Evolutionary conservation across 352 stramenopile genomes (phyloP).

Genomic region (Phytophthora ohioensis): DNA sequence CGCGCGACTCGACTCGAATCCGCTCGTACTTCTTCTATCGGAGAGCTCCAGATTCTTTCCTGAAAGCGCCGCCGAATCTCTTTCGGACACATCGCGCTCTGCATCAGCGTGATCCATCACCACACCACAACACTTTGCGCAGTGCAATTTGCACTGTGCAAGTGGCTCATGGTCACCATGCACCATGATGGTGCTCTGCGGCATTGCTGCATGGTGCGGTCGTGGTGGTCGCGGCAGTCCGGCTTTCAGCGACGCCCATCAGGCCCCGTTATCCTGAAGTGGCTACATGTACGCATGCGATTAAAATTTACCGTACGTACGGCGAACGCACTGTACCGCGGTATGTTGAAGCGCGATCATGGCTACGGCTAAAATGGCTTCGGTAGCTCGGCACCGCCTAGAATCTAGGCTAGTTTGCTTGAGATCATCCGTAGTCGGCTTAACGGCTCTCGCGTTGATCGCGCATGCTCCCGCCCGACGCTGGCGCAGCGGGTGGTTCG

Average conservation of each 20-base stretch:
- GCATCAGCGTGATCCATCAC: too few species aligned
- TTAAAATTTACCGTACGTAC: slow-evolving; percentile 18
- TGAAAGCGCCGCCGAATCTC: slow-evolving; percentile 16
- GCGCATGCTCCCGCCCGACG: too few species aligned
- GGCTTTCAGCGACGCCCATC: slow-evolving; percentile 21
- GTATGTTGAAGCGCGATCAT: slow-evolving; percentile 22
- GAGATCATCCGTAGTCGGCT: too few species aligned
- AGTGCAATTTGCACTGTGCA: slow-evolving; percentile 3
- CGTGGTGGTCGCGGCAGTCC: slow-evolving; percentile 8
- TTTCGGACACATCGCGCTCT: neutral
- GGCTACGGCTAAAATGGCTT: too few species aligned
- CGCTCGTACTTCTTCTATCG: slow-evolving; percentile 31
- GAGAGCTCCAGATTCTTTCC: slow-evolving; percentile 19
- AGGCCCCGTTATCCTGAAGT: slow-evolving; percentile 8
- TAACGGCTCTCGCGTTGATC: too few species aligned
- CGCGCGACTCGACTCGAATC: slow-evolving; percentile 7
- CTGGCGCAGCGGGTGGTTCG: too few species aligned
- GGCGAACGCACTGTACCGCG: slow-evolving; percentile 8
- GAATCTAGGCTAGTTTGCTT: too few species aligned
- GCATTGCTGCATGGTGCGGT: neutral
- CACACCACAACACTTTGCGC: neutral
- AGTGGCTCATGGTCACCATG: neutral
- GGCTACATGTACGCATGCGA: slow-evolving; percentile 11
- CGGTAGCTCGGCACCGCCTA: too few species aligned
- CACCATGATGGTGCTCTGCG: neutral